Evolutionary conservation across 2,329 filamentous ascomycete genomes (phyloP).

Genomic region (Diaporthe caulivora): DNA sequence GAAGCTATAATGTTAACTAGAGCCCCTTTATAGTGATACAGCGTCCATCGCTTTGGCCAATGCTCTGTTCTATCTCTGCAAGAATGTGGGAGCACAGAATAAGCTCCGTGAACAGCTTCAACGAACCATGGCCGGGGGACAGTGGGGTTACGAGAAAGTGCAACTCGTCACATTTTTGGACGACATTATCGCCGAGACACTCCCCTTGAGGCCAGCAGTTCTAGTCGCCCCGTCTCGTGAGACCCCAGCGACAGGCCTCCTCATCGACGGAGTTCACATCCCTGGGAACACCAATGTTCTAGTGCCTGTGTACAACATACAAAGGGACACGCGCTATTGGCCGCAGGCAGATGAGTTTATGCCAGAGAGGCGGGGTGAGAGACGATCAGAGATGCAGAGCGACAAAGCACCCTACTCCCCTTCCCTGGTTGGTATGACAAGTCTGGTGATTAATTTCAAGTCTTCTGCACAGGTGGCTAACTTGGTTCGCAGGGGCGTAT

Average conservation of each 20-base stretch:
- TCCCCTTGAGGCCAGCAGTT: slow-evolving; percentile 28
- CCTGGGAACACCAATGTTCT: slow-evolving; percentile 34
- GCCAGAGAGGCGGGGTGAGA: slow-evolving; percentile 40
- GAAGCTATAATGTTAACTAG: background rate
- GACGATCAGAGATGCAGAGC: slow-evolving; percentile 23
- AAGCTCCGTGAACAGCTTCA: slow-evolving; percentile 13
- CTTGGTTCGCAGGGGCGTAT: slow-evolving; percentile 16
- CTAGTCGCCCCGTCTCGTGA: slow-evolving; percentile 22
- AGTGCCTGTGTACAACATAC: slow-evolving; percentile 36
- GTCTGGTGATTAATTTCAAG: background rate
- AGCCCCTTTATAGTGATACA: slow-evolving; percentile 15
- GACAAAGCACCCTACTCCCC: slow-evolving; percentile 40
- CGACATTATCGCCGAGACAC: slow-evolving; percentile 33
- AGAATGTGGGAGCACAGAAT: slow-evolving; percentile 12
- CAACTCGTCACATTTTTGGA: slow-evolving; percentile 26
- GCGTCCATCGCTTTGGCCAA: slow-evolving; percentile 18
- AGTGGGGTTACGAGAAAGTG: slow-evolving; percentile 31
- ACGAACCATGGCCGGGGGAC: background rate
- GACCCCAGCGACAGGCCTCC: slow-evolving; percentile 29
- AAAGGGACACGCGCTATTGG: slow-evolving; percentile 41
- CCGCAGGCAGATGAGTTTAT: slow-evolving; percentile 34
- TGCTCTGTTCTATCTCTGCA: slow-evolving; percentile 19
- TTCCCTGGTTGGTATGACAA: slow-evolving; percentile 33
- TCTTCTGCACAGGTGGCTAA: background rate
- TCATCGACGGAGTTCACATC: slow-evolving; percentile 36